Evolutionary conservation across 1,284 basidiomycete species (phyloP).

Genomic region (Cryptococcus sp.): DNA sequence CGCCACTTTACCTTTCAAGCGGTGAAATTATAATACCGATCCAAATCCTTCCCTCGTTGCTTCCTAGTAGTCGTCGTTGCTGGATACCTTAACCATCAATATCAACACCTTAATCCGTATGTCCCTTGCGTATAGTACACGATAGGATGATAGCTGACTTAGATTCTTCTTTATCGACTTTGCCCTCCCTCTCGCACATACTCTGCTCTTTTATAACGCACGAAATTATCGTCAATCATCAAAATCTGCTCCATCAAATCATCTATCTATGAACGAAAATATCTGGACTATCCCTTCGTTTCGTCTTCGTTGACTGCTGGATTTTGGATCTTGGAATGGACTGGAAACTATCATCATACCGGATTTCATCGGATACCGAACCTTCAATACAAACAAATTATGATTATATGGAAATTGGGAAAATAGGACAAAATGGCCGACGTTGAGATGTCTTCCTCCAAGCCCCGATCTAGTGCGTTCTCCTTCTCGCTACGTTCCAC

Average conservation of each 20-base stretch:
- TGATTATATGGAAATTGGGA: background rate
- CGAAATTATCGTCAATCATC: constrained; percentile 4
- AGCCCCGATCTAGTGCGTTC: constrained; percentile 36
- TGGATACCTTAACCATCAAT: too few species aligned
- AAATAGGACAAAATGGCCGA: constrained; percentile 28
- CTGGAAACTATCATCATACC: constrained; percentile 2
- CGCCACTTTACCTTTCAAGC: too few species aligned
- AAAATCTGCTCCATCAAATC: too few species aligned
- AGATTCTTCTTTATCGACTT: background rate
- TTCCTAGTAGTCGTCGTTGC: constrained; percentile 1
- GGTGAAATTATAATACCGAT: too few species aligned
- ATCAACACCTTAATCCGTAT: too few species aligned
- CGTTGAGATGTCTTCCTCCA: constrained; percentile 30
- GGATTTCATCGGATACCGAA: background rate
- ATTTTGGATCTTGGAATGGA: background rate
- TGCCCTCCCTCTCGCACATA: too few species aligned
- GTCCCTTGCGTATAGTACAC: too few species aligned
- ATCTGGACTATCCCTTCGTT: background rate
- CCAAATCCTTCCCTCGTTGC: constrained; percentile 1
- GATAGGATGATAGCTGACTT: background rate
- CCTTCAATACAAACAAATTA: background rate
- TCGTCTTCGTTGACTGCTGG: background rate
- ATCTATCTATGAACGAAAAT: background rate
- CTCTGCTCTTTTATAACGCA: background rate
- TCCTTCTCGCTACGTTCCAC: background rate